A percentile compares a stretch with the other conserved stretches of the same genome.
phyloP scores from a whole-genome alignment of 2,329 filamentous ascomycete species.

The Spiromastix sp. region DNA sequence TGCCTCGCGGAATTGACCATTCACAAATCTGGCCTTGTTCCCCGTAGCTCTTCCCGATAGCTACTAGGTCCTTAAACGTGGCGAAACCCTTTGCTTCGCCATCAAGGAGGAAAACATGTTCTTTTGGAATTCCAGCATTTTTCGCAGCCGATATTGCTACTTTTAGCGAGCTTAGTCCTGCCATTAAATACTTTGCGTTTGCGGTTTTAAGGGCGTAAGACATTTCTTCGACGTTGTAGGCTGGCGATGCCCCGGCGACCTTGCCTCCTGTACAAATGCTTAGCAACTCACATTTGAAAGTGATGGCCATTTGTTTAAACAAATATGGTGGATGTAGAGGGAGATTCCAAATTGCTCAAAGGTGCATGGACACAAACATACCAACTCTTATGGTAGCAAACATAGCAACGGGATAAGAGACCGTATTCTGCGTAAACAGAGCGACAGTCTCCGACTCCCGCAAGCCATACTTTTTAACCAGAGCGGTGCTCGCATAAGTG shows the following conservation, averaged over 20 bases:
- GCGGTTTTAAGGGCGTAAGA: constrained; percentile 49
- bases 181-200: constrained; percentile 46
- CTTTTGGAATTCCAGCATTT: constrained; percentile 41
- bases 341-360: no score
- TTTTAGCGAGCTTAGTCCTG: constrained; percentile 40
- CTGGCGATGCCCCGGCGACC: constrained; percentile 51
- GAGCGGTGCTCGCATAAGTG: constrained; percentile 47
- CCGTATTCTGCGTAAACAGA: constrained; percentile 50
- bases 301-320: no score
- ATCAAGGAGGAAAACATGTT: constrained; percentile 44
- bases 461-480: constrained; percentile 45
- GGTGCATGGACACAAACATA: no score
- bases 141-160: constrained; percentile 44
- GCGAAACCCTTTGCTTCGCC: constrained; percentile 40
- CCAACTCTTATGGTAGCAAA: constrained; percentile 41
- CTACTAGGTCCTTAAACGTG: constrained; percentile 19
- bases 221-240: constrained; percentile 57
- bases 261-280: constrained; percentile 34
- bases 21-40: constrained; percentile 33
- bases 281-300: no score
- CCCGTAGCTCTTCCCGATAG: constrained; percentile 20
- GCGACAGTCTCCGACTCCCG: constrained; percentile 43
- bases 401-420: constrained; percentile 55
- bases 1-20: constrained; percentile 40
- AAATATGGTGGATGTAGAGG: no score